Conservation (phyloP, 257 asterid genomes). For the Gentiana straminea region DNA sequence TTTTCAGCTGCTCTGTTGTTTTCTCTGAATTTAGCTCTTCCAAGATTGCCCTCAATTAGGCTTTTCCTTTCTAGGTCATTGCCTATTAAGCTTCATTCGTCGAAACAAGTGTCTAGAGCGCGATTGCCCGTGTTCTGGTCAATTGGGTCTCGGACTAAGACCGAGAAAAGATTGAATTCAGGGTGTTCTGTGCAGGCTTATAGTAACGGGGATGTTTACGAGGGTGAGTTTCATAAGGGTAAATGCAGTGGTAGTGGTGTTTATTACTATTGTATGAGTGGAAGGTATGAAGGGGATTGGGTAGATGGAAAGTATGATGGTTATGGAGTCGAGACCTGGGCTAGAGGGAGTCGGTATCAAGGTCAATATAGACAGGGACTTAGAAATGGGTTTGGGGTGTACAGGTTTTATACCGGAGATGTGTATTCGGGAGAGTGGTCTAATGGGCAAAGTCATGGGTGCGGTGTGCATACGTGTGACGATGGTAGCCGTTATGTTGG, state of each 20-base stretch:
- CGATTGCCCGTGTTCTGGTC: conserved; percentile 91
- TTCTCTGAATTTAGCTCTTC: conserved; percentile 78
- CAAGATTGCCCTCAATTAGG: conserved; percentile 67
- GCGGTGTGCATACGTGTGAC: conserved; percentile 82
- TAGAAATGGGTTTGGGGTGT: conserved; percentile 86
- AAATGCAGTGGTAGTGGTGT: conserved; percentile 89
- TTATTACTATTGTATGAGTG: conserved; percentile 90
- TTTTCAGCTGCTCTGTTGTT: conserved; percentile 75
- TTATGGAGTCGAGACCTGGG: conserved; percentile 89
- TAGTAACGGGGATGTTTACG: conserved; percentile 88
- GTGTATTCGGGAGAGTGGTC: conserved; percentile 97
- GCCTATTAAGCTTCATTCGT: conserved; percentile 47
- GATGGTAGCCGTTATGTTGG: conserved; percentile 85
- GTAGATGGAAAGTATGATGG: conserved; percentile 89
- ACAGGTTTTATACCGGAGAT: conserved; percentile 85
- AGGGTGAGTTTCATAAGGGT: conserved; percentile 93
- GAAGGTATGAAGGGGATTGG: conserved; percentile 95
- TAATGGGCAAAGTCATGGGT: conserved; percentile 87
- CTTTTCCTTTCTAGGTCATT: conserved; percentile 61
- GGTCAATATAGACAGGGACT: conserved; percentile 89
- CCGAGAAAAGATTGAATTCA: conserved; percentile 48
- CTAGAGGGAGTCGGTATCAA: conserved; percentile 73
- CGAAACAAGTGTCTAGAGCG: conserved; percentile 28
- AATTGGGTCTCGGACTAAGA: conserved; percentile 55
- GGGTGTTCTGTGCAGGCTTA: conserved; percentile 81